phyloP scores from a whole-genome alignment of 2,329 filamentous ascomycete species.

The Endocalyx cinctus region DNA sequence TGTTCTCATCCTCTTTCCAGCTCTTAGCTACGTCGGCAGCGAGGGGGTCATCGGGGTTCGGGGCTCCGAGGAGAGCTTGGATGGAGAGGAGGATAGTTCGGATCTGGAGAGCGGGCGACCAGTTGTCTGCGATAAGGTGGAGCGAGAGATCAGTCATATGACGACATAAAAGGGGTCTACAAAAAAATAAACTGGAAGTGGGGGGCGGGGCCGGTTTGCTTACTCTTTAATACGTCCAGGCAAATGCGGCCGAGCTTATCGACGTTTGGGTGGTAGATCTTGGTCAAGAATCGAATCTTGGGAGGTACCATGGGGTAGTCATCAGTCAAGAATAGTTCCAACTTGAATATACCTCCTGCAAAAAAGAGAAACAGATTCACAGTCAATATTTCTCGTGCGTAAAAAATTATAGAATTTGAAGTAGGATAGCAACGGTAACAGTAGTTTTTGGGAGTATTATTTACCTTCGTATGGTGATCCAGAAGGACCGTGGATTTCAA shows the following conservation, averaged over 20 bases:
- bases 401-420: too few species aligned
- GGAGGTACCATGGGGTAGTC: constrained; percentile 99
- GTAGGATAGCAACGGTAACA: too few species aligned
- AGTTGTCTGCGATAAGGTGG: constrained; percentile 66
- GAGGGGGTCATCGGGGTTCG: constrained; percentile 97
- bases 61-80: constrained; percentile 90
- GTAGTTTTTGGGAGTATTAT: too few species aligned
- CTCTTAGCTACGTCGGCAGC: constrained; percentile 96
- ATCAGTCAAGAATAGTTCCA: constrained; percentile 95
- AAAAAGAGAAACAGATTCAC: too few species aligned
- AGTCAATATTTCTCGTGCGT: too few species aligned
- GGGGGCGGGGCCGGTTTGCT: constrained; percentile 23
- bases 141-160: too few species aligned
- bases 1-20: constrained; percentile 95
- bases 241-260: constrained; percentile 97
- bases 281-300: constrained; percentile 96
- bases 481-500: constrained; percentile 87
- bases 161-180: not conserved
- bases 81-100: constrained; percentile 98
- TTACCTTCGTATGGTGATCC: constrained; percentile 93
- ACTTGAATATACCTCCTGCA: constrained; percentile 79
- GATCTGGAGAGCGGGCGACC: constrained; percentile 97
- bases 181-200: not conserved
- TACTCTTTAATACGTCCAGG: constrained; percentile 94
- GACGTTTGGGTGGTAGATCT: constrained; percentile 99